These are phyloP conservation scores for Citrus hindsii DNA, from an alignment of 345 rosid genomes.

Conservation along the genomic window DNA sequence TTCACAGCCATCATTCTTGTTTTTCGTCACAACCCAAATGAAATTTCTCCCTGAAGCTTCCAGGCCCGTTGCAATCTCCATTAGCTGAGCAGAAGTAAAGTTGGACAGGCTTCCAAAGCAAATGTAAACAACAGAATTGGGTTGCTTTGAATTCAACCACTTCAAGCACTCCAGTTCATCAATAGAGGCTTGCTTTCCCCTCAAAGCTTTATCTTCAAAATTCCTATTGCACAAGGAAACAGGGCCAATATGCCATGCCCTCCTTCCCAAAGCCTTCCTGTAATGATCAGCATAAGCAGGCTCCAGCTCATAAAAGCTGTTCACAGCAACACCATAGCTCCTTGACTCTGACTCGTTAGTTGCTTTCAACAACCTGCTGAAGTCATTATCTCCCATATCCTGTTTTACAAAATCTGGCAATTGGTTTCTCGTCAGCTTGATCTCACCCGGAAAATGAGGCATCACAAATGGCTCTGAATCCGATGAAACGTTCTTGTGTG, in stretches of 20 bases:
- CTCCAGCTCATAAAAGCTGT: constrained; percentile 51
- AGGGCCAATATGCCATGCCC: constrained; percentile 46
- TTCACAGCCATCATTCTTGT: not conserved
- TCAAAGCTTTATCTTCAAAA: constrained; percentile 8
- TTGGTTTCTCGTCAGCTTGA: constrained; percentile 24
- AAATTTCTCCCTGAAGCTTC: constrained; percentile 41
- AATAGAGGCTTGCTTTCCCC: constrained; percentile 24
- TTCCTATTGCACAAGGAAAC: constrained; percentile 23
- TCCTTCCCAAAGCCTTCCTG: constrained; percentile 32
- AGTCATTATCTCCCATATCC: not conserved
- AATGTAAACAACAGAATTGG: constrained; percentile 41
- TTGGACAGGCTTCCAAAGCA: constrained; percentile 39
- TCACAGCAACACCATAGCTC: constrained; percentile 33
- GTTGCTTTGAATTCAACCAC: constrained; percentile 40
- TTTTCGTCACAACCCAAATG: constrained; percentile 47
- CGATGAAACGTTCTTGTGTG: constrained; percentile 16
- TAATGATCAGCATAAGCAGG: constrained; percentile 34
- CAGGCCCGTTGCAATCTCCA: constrained; percentile 40
- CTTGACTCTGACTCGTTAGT: constrained; percentile 18
- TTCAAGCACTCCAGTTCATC: constrained; percentile 29
- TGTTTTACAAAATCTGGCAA: not conserved
- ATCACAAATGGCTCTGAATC: constrained; percentile 27
- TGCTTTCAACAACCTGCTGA: not conserved
- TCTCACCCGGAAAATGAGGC: constrained; percentile 32
- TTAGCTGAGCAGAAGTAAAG: constrained; percentile 29